Evolutionary conservation across 208 protist species (phyloP).

Genomic region (Herpetomonas tarakana): DNA sequence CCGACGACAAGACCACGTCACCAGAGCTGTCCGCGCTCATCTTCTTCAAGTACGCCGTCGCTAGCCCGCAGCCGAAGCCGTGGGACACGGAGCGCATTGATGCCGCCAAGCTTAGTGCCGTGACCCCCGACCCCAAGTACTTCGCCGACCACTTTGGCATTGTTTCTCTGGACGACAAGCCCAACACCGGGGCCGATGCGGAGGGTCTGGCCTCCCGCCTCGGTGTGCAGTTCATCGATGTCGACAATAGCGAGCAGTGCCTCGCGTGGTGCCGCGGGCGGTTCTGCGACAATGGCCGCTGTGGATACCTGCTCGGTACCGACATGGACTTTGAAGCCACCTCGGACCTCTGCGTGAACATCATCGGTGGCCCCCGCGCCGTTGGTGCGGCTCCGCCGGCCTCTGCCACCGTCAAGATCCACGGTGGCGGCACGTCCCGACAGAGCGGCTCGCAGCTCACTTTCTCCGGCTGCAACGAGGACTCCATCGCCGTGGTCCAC

Average conservation of each 20-base stretch:
- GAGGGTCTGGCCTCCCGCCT: conserved; percentile 39
- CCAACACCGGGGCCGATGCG: conserved; percentile 14
- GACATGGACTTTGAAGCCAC: conserved; percentile 36
- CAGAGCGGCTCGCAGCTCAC: conserved; percentile 53
- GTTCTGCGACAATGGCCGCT: conserved; percentile 81
- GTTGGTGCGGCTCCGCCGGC: conserved; percentile 45
- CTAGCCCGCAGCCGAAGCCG: conserved; percentile 25
- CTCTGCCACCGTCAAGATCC: conserved; percentile 32
- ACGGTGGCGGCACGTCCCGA: conserved; percentile 50
- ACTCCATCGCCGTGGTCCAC: conserved; percentile 60
- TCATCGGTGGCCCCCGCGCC: conserved; percentile 72
- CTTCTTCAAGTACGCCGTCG: conserved; percentile 73
- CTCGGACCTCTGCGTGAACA: conserved; percentile 44
- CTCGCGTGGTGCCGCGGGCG: conserved; percentile 61
- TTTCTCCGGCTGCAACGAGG: conserved; percentile 67
- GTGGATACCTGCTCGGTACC: conserved; percentile 82
- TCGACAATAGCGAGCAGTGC: conserved; percentile 42
- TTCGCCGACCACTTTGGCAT: conserved; percentile 72
- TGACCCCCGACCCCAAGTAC: conserved; percentile 27
- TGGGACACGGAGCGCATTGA: conserved; percentile 53
- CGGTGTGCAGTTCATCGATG: conserved; percentile 78
- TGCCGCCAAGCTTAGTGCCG: conserved; percentile 14
- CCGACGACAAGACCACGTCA: conserved; percentile 48
- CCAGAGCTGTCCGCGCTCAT: conserved; percentile 58
- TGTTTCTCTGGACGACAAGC: conserved; percentile 33